These are phyloP conservation scores for Phytophthora europaea DNA, from an alignment of 352 stramenopile species.

Conservation along the genomic window DNA sequence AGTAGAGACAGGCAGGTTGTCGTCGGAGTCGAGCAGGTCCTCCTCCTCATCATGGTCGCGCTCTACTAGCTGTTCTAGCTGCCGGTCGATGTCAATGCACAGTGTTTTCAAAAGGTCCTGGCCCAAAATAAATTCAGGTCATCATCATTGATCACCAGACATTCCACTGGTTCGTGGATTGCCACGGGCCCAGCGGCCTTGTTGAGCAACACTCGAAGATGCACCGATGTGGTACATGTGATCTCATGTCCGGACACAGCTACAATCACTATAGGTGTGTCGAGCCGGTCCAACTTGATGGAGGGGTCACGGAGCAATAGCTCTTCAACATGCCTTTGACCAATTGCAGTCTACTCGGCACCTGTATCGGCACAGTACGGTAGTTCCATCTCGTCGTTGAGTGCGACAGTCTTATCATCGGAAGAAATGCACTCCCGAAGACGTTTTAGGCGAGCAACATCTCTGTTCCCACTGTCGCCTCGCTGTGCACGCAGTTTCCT, in stretches of 20 bases:
- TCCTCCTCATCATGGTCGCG: background rate
- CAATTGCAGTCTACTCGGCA: background rate
- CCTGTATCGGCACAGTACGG: constrained; percentile 2
- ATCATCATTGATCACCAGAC: background rate
- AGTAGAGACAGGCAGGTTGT: background rate
- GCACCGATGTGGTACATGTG: background rate
- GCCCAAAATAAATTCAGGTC: constrained; percentile 1
- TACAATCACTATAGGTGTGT: background rate
- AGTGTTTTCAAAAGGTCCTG: background rate
- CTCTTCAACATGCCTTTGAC: background rate
- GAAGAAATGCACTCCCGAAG: background rate
- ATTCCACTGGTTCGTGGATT: background rate
- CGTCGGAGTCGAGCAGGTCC: no score
- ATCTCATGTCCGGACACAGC: background rate
- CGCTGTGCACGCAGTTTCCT: background rate
- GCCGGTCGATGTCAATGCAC: background rate
- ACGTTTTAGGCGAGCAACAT: background rate
- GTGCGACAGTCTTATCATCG: background rate
- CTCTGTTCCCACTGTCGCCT: background rate
- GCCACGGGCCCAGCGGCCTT: background rate
- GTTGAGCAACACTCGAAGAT: background rate
- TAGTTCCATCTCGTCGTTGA: background rate
- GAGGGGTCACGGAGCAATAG: background rate
- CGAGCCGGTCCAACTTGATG: background rate
- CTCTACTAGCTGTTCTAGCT: background rate